Conservation (phyloP, 2,329 filamentous ascomycete species). For the Chaetothyriales sp. region DNA sequence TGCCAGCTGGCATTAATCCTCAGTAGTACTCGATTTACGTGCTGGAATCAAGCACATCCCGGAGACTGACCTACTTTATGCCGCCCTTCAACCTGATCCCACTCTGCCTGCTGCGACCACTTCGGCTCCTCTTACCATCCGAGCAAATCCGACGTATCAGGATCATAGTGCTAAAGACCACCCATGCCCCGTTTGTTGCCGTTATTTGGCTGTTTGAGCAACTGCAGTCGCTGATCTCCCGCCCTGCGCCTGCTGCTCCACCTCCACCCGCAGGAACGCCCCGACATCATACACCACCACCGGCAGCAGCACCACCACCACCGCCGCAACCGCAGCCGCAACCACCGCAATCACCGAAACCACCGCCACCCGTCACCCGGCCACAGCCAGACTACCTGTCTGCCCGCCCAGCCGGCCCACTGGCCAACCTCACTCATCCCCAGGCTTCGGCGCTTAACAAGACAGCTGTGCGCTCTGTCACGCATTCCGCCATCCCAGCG, state of each 20-base stretch:
- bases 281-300: not conserved
- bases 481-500: not conserved
- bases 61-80: constrained; percentile 33
- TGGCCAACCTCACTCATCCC: not conserved
- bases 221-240: constrained; percentile 20
- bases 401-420: not conserved
- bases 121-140: constrained; percentile 41
- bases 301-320: no score
- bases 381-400: not conserved
- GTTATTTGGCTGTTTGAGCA: constrained; percentile 42
- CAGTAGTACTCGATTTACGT: constrained; percentile 29
- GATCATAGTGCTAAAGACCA: constrained; percentile 43
- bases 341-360: no score
- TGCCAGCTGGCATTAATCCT: constrained; percentile 1
- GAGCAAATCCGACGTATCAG: constrained; percentile 39
- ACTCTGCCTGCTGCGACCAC: constrained; percentile 39
- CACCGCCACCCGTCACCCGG: not conserved
- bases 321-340: no score
- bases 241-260: not conserved
- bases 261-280: not conserved
- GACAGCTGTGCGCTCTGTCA: not conserved
- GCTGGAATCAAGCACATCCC: constrained; percentile 31
- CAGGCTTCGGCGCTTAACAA: not conserved
- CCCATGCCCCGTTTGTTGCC: constrained; percentile 42
- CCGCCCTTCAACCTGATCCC: constrained; percentile 43